Percentiles rank a stretch among this genome's conserved stretches.
Evolutionary conservation across 129 eudicot species (phyloP).

Genomic region (Dittrichia graveolens): DNA sequence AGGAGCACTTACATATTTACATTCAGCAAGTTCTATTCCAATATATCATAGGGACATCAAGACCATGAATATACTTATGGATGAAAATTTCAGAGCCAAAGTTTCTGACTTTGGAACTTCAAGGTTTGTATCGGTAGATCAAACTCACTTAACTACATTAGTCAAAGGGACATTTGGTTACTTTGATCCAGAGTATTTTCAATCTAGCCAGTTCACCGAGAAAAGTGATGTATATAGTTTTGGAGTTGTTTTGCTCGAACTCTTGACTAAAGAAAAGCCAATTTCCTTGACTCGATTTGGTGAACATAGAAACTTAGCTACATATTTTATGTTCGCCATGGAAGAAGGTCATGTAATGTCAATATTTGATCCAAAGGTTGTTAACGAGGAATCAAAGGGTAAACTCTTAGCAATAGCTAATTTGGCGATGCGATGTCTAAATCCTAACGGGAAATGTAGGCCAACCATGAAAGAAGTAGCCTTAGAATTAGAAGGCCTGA

Average conservation of each 20-base stretch:
- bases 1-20: conserved; percentile 7
- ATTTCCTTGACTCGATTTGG: conserved; percentile 13
- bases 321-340: background rate
- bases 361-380: conserved; percentile 11
- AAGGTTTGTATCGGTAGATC: conserved; percentile 1
- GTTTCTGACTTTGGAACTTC: conserved; percentile 24
- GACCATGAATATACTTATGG: conserved; percentile 14
- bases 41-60: conserved; percentile 21
- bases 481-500: conserved; percentile 10
- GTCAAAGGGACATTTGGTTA: conserved; percentile 20
- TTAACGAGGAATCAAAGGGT: conserved; percentile 6
- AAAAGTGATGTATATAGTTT: conserved; percentile 20
- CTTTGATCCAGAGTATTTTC: conserved; percentile 18
- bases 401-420: conserved; percentile 4
- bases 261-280: conserved; percentile 10
- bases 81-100: conserved; percentile 17
- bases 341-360: conserved; percentile 13
- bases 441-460: background rate
- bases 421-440: conserved; percentile 20
- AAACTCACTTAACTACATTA: conserved; percentile 19
- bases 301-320: conserved; percentile 17
- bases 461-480: conserved; percentile 22
- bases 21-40: conserved; percentile 5
- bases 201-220: conserved; percentile 15
- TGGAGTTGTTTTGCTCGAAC: conserved; percentile 14